Percentiles rank a stretch among this genome's conserved stretches.
Evolutionary conservation across 2,329 filamentous ascomycete genomes (phyloP).

Genomic region (Colletotrichum coccodes): DNA sequence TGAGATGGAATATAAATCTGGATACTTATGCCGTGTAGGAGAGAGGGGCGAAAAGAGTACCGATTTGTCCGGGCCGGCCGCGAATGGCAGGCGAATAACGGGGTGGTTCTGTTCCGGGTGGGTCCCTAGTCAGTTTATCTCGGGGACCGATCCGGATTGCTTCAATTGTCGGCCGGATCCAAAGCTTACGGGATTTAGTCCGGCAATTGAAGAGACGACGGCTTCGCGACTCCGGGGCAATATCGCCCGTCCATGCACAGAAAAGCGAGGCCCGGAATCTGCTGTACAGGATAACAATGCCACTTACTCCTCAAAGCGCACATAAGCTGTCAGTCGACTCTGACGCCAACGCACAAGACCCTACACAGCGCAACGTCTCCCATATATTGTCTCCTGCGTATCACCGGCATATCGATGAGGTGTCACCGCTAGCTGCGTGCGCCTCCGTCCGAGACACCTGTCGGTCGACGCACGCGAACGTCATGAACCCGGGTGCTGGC

Average conservation of each 20-base stretch:
- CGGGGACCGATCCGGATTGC: background rate
- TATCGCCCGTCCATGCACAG: background rate
- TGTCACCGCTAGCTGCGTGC: constrained; percentile 1
- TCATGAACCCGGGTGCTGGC: background rate
- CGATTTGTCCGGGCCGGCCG: background rate
- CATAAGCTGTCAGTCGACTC: background rate
- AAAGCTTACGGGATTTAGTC: background rate
- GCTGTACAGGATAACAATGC: background rate
- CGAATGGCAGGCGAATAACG: background rate
- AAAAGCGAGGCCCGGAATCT: background rate
- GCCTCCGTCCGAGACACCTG: constrained; percentile 11
- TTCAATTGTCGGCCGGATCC: background rate
- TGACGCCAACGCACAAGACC: background rate
- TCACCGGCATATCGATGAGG: background rate
- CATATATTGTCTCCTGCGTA: background rate
- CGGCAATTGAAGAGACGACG: background rate
- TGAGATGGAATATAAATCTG: background rate
- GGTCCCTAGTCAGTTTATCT: background rate
- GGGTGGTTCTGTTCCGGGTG: constrained; percentile 1
- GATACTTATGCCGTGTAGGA: background rate
- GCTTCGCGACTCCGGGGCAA: background rate
- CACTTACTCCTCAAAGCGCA: background rate
- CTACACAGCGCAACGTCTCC: background rate
- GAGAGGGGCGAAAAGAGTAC: background rate
- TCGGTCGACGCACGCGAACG: constrained; percentile 1